Base-by-base conservation (phyloP, 2,329 filamentous ascomycete species). In the Pyrenochaeta sp. region DNA sequence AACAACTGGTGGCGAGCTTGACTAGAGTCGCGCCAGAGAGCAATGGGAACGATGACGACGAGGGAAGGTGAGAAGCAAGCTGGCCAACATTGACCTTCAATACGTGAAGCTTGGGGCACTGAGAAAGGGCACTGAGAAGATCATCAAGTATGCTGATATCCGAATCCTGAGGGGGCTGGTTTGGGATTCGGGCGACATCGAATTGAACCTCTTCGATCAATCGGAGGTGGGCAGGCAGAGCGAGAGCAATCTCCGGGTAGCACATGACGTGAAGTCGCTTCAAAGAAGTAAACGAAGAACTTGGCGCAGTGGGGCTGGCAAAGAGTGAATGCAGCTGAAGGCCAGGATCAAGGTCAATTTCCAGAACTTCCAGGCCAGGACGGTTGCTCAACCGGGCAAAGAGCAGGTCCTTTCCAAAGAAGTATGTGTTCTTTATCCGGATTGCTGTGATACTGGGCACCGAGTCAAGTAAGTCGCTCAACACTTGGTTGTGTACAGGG, bases 331-430 rank as follows among this genome's bases (percentile, higher is more conserved):
- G 41, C 4, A 70, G 49, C 33, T 61, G 37, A 23, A 68, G 9
- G 2, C 66, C 64, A 15, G 72, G 71, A 7, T 73, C 70, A 23
- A 75, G 56, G 37, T 71, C 69, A 14, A 73, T 68, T 39, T 73
- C 66, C n/a, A 75, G 54, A 4, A 49, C 54, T 49, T 66, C 55
- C 9, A 75, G 52, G 12, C 60, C 58, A 21, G 50, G 37, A 4
- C 66, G 63, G 46, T 68, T 63, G 47, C 60, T 67, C 14, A 74
- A 52, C 12, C 57, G 60, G n/a, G 45, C 41, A 48, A 75, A 73
- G 7, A 74, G 40, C 2, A 57, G 21, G 21, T 74, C 67, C 20
- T 68, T 69, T 33, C 56, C 62, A 9, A 59, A 41, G 15, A 74
- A 60, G 17, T 56, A 58, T 15, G 67, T 48, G 20, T 61, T 58